These are phyloP conservation scores for Aaosphaeria pasadenensis DNA, from an alignment of 2,329 filamentous ascomycete species.

Conservation along the genomic window DNA sequence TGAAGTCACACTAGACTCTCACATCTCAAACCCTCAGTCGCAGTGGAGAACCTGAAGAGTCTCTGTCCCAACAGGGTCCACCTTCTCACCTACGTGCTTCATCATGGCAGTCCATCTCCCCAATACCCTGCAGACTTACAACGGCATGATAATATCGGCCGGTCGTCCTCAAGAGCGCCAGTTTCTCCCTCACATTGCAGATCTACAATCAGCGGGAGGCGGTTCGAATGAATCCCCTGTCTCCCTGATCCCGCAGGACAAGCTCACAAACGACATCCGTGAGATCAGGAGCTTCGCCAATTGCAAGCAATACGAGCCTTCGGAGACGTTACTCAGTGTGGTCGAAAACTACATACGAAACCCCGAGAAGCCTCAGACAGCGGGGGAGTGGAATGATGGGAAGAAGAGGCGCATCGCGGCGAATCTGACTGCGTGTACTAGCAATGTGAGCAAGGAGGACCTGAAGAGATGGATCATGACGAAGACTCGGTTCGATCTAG, in stretches of 20 bases:
- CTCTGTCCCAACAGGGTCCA: no score
- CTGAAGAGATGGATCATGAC: slow-evolving; percentile 7
- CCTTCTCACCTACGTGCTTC: no score
- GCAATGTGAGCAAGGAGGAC: slow-evolving; percentile 5
- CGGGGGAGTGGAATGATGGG: neutral
- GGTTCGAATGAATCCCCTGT: neutral
- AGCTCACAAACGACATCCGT: neutral
- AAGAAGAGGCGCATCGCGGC: slow-evolving; percentile 3
- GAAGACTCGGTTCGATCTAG: slow-evolving; percentile 11
- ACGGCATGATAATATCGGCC: slow-evolving; percentile 1
- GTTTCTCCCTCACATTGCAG: neutral
- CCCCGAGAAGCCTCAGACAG: neutral
- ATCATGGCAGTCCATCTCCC: slow-evolving; percentile 4
- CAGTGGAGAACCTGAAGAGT: no score
- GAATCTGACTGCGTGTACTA: slow-evolving; percentile 3
- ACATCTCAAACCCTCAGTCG: no score
- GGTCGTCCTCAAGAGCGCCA: neutral
- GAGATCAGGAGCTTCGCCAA: neutral
- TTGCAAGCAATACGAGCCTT: neutral
- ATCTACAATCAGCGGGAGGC: neutral
- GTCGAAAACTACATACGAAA: neutral
- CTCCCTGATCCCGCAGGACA: neutral
- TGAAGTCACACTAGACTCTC: no score
- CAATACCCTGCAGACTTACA: slow-evolving; percentile 3
- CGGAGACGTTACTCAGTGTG: neutral